These are phyloP conservation scores for Sungouiella thailandica DNA, from an alignment of 805 yeast genomes.

Conservation along the genomic window DNA sequence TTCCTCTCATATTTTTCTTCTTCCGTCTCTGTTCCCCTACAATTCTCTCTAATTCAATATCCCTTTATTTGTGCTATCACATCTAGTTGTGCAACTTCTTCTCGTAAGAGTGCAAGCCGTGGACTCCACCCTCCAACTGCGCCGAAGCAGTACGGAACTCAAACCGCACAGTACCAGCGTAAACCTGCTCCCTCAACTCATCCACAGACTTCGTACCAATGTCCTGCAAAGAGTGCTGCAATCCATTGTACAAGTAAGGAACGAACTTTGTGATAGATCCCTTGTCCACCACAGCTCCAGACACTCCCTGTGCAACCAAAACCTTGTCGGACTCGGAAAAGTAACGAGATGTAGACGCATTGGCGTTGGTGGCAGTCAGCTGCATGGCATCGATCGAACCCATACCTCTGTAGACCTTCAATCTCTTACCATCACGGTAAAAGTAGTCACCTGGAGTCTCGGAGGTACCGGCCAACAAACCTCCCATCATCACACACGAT, in stretches of 20 bases:
- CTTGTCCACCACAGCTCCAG: constrained; percentile 94
- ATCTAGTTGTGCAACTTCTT: constrained; percentile 89
- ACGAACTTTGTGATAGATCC: constrained; percentile 91
- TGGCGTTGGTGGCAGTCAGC: constrained; percentile 79
- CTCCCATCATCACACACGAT: constrained; percentile 98
- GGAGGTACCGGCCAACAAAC: constrained; percentile 96
- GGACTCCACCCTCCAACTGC: constrained; percentile 97
- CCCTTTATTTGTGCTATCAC: too few relatives aligned
- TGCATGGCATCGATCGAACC: constrained; percentile 99
- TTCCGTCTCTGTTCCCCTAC: too few relatives aligned
- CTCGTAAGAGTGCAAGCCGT: constrained; percentile 94
- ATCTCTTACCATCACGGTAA: constrained; percentile 96
- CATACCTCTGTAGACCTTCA: constrained; percentile 98
- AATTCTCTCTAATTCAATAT: too few relatives aligned
- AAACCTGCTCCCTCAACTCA: constrained; percentile 60
- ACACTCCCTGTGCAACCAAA: constrained; percentile 97
- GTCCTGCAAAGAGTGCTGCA: constrained; percentile 98
- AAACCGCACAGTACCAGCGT: constrained; percentile 73
- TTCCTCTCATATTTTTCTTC: too few relatives aligned
- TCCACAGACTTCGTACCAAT: constrained; percentile 75
- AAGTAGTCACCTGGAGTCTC: constrained; percentile 98
- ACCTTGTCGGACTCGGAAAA: constrained; percentile 94
- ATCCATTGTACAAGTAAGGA: constrained; percentile 91
- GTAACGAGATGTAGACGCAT: constrained; percentile 97
- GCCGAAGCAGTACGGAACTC: constrained; percentile 98